A percentile compares a stretch with the other conserved stretches of the same genome.
Evolutionary conservation across 805 yeast genomes (phyloP).

Genomic region (Scheffersomyces lignosus): DNA sequence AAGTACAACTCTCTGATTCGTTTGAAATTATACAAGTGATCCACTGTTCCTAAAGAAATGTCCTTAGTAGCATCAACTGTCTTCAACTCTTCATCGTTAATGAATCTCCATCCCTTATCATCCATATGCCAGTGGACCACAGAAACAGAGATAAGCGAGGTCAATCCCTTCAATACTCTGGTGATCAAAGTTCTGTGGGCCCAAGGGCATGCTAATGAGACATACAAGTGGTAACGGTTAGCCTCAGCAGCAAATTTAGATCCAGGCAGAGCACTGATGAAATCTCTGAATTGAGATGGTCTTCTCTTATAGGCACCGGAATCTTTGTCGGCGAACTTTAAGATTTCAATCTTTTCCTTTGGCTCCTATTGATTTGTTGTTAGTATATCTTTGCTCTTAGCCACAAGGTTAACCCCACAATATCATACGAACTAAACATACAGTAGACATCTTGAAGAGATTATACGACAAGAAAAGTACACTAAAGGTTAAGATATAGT

Average conservation of each 20-base stretch:
- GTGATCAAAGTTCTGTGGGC: conserved; percentile 84
- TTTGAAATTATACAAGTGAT: conserved; percentile 53
- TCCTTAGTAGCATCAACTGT: conserved; percentile 11
- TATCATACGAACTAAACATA: too few relatives aligned
- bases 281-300: conserved; percentile 60
- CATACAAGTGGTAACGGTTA: conserved; percentile 83
- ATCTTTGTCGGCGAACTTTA: conserved; percentile 48
- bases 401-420: too few relatives aligned
- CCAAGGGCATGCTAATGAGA: conserved; percentile 93
- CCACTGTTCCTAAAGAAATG: conserved; percentile 40
- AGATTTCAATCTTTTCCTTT: conserved; percentile 38
- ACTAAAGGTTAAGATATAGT: too few relatives aligned
- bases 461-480: too few relatives aligned
- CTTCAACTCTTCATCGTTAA: conserved; percentile 41
- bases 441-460: too few relatives aligned
- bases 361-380: too few relatives aligned
- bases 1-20: conserved; percentile 71
- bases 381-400: too few relatives aligned
- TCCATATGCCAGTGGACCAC: conserved; percentile 94
- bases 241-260: conserved; percentile 71
- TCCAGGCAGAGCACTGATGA: conserved; percentile 56
- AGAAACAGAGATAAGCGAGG: conserved; percentile 59
- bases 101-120: conserved; percentile 85
- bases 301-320: conserved; percentile 62
- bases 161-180: conserved; percentile 68